Base-by-base conservation (phyloP, 805 yeast genomes). In the Metschnikowia arizonensis region DNA sequence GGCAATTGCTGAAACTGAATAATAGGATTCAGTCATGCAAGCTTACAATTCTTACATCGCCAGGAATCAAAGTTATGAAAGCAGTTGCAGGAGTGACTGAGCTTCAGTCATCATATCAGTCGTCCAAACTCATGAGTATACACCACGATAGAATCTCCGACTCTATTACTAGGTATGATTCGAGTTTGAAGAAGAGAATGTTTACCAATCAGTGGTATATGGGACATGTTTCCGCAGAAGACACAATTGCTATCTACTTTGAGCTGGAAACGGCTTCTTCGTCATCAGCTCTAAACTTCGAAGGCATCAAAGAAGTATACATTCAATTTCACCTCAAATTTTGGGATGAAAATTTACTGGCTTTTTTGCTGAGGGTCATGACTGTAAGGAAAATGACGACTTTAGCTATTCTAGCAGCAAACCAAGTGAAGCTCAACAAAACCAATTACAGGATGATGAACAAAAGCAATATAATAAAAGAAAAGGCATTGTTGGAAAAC, bases 131-230 rank as follows among this genome's bases (percentile, higher is more conserved):
- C 11, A 47, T 52, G 25, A 46, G 47, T 8, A 30, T 52, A 10
- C 66, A 64, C 47, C 52, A 62, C 31, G 60, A 59, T 9, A 62
- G 57, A 26, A 67, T 69, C 1, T 63, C 72, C 4, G 75, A 69
- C 48, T 54, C 57, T 6, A 36, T 66, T 5, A 56, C 62, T 7
- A 47, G 48, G 14, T 69, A 58, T 48, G 74, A 69, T 44, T 58
- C 68, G 1, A 51, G 66, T 5, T 54, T 60, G 24, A 60, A 59
- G 32, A 62, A 61, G 46, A 57, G 55, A 36, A 58, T 65, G 5
- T 64, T 68, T 46, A 72, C 77, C 5, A 72, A 72, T 46, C 54
- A 54, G 40, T 69, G 75, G 74, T 46, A 46, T 21, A 57, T 69
- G 41, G 64, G 63, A 36, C 35, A 40, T 12, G 40, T 68, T n/a